A percentile compares a stretch with the other conserved stretches of the same genome.
phyloP scores from a whole-genome alignment of 768 basidiomycete species.

The Trametes coccinea region DNA sequence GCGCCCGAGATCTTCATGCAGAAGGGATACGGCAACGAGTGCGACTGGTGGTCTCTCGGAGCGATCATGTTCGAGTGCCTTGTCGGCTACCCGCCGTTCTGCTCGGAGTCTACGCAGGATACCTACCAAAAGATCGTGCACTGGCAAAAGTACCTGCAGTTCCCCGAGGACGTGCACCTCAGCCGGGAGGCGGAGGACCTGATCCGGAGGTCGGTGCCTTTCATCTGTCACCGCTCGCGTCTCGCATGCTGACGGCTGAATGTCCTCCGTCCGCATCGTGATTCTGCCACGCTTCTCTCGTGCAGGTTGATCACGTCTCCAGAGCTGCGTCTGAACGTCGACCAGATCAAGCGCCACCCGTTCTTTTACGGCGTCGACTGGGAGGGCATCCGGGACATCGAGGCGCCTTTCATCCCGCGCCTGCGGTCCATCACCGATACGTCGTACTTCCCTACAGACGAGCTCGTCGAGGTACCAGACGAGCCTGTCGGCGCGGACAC shows the following conservation, averaged over 20 bases:
- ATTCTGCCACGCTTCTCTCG: background rate
- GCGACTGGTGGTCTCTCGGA: slow-evolving; percentile 99
- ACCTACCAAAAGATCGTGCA: slow-evolving; percentile 98
- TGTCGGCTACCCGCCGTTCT: slow-evolving; percentile 96
- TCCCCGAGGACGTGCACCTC: slow-evolving; percentile 94
- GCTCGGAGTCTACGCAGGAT: slow-evolving; percentile 94
- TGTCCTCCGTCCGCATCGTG: background rate
- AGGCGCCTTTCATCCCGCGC: slow-evolving; percentile 95
- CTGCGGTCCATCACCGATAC: slow-evolving; percentile 92
- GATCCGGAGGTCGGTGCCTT: slow-evolving; percentile 65
- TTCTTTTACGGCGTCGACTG: slow-evolving; percentile 98
- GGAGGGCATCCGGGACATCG: slow-evolving; percentile 82
- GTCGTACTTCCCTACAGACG: slow-evolving; percentile 97
- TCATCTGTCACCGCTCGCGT: background rate
- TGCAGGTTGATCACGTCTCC: slow-evolving; percentile 79
- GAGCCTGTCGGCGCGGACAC: slow-evolving; percentile 42
- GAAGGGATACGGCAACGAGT: slow-evolving; percentile 97
- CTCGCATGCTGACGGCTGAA: background rate
- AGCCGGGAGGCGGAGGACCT: slow-evolving; percentile 90
- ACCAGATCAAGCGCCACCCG: slow-evolving; percentile 87
- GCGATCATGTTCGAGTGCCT: slow-evolving; percentile 99
- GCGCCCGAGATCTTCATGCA: slow-evolving; percentile 96
- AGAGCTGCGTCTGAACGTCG: slow-evolving; percentile 74
- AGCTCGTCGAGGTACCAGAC: slow-evolving; percentile 75
- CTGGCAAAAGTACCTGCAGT: slow-evolving; percentile 82